phyloP scores from a whole-genome alignment of 2,329 filamentous ascomycete species.

The Calonectria fujianensis region DNA sequence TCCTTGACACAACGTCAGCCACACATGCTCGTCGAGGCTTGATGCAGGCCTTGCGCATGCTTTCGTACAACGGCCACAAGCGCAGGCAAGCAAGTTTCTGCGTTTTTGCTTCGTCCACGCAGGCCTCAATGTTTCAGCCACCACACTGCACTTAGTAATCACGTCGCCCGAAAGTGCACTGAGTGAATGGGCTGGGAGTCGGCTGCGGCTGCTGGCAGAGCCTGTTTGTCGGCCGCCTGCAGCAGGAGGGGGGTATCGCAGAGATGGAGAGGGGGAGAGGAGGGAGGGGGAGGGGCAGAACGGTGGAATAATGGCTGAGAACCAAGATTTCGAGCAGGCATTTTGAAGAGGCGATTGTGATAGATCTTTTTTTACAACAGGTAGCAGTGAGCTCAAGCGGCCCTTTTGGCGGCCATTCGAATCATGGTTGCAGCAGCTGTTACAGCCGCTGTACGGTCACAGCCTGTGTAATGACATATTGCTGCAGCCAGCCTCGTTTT shows the following conservation, averaged over 20 bases:
- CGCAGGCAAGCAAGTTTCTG: background rate
- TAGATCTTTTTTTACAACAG: background rate
- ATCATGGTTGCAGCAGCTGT: constrained; percentile 3
- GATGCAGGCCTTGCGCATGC: background rate
- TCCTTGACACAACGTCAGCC: background rate
- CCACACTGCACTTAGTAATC: background rate
- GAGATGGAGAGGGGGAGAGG: too few species aligned
- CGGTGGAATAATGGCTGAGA: too few species aligned
- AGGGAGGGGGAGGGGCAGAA: too few species aligned
- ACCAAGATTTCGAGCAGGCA: background rate
- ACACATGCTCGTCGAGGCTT: background rate
- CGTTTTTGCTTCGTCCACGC: background rate
- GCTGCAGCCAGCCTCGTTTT: background rate
- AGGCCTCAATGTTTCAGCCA: constrained; percentile 1
- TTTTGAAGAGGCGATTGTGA: background rate
- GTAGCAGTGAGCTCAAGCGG: background rate
- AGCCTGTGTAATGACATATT: background rate
- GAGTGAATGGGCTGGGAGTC: background rate
- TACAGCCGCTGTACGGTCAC: background rate
- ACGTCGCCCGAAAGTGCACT: background rate
- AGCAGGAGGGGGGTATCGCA: background rate
- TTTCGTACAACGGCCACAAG: background rate
- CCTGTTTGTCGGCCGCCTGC: background rate
- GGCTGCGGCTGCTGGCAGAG: background rate
- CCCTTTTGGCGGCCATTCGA: background rate